These are phyloP conservation scores for Mycena belliarum DNA, from an alignment of 768 basidiomycete genomes.

Conservation along the genomic window DNA sequence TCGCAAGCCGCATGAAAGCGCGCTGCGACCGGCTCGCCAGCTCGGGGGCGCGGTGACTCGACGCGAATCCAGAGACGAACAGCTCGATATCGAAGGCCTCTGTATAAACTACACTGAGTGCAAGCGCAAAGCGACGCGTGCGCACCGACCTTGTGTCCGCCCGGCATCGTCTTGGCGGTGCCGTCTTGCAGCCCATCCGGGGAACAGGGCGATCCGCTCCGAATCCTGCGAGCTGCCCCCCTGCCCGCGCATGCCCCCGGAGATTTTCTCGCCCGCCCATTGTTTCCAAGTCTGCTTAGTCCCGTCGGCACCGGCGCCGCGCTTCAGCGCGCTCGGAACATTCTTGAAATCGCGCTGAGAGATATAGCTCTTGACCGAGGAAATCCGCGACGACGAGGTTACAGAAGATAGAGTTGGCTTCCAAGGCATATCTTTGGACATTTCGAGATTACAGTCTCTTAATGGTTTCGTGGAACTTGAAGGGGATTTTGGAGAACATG, in stretches of 20 bases:
- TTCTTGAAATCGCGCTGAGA: slow-evolving; percentile 42
- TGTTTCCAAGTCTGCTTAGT: slow-evolving; percentile 51
- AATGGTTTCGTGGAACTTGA: background rate
- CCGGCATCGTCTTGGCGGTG: slow-evolving; percentile 32
- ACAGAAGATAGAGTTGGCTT: slow-evolving; percentile 22
- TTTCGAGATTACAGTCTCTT: slow-evolving; percentile 8
- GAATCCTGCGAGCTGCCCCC: slow-evolving; percentile 13
- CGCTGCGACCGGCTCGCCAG: slow-evolving; percentile 71
- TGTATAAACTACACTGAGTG: slow-evolving; percentile 21
- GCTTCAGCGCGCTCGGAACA: slow-evolving; percentile 24
- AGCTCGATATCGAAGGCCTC: slow-evolving; percentile 71
- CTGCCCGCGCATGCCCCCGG: slow-evolving; percentile 23
- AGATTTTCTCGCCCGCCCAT: slow-evolving; percentile 61
- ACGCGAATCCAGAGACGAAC: slow-evolving; percentile 77
- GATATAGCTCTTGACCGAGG: slow-evolving; percentile 52
- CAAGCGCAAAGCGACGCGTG: background rate
- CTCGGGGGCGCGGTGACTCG: slow-evolving; percentile 58
- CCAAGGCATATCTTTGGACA: slow-evolving; percentile 40
- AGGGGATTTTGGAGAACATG: no score
- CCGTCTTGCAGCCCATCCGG: slow-evolving; percentile 75
- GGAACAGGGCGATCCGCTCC: slow-evolving; percentile 66
- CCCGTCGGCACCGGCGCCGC: slow-evolving; percentile 23
- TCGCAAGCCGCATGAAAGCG: slow-evolving; percentile 76
- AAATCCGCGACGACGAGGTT: slow-evolving; percentile 34
- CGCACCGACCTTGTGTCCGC: slow-evolving; percentile 30